Percentiles rank a stretch among this genome's conserved stretches.
phyloP scores from a whole-genome alignment of 2,329 filamentous ascomycete genomes.

The Pseudogymnoascus pannorum region DNA sequence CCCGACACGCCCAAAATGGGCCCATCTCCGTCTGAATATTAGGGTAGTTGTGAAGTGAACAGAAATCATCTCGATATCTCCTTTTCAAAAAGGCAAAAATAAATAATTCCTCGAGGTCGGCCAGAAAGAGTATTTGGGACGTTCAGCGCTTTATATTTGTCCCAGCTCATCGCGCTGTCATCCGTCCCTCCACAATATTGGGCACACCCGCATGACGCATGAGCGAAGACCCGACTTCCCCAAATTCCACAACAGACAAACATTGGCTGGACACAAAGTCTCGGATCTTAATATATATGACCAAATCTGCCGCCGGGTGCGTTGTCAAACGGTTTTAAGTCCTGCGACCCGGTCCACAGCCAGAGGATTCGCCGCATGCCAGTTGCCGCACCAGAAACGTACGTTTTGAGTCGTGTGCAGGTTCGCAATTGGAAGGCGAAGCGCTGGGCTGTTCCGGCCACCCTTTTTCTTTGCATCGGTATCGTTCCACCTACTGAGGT shows the following conservation, averaged over 20 bases:
- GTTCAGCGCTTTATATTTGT: neutral
- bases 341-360: neutral
- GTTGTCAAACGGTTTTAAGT: neutral
- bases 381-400: neutral
- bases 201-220: slow-evolving; percentile 4
- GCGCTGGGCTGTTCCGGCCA: neutral
- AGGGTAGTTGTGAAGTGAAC: neutral
- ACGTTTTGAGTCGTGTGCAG: neutral
- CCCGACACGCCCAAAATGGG: neutral
- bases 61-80: neutral
- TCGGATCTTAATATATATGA: neutral
- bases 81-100: neutral
- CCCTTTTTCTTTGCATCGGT: neutral
- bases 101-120: neutral
- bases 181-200: slow-evolving; percentile 1
- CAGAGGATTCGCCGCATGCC: neutral
- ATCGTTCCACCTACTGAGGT: neutral
- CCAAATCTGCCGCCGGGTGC: neutral
- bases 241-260: neutral
- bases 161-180: neutral
- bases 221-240: neutral
- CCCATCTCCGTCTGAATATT: neutral
- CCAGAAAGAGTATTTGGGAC: neutral
- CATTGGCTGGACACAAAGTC: neutral
- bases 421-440: slow-evolving; percentile 8